Conservation (phyloP, 306 rosid species). For the Prunus dulcis region DNA sequence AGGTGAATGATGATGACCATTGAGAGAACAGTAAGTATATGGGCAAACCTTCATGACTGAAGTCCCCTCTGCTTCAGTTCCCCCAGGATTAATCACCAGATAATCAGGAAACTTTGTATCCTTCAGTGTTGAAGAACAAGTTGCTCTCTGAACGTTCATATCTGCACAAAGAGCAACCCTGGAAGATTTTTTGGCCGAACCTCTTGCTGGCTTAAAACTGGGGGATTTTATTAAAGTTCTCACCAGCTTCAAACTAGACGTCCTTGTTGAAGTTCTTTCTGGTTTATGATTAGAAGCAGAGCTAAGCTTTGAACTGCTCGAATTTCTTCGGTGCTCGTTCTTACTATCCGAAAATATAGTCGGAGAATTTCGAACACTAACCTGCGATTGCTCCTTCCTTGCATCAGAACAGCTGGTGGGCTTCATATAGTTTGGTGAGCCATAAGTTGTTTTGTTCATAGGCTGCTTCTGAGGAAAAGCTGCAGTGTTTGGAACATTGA, state of each 20-base stretch:
- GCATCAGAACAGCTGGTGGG: conserved; percentile 90
- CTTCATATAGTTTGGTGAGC: conserved; percentile 93
- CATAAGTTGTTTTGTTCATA: conserved; percentile 31
- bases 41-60: conserved; percentile 83
- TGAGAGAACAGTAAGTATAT: conserved; percentile 83
- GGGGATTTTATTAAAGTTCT: conserved; percentile 69
- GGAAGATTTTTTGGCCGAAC: conserved; percentile 48
- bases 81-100: conserved; percentile 62
- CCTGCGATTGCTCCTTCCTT: conserved; percentile 65
- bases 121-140: conserved; percentile 89
- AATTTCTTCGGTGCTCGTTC: conserved; percentile 26
- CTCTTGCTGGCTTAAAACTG: conserved; percentile 62
- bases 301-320: conserved; percentile 30
- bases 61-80: conserved; percentile 76
- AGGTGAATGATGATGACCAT: conserved; percentile 71
- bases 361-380: conserved; percentile 45
- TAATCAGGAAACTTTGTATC: conserved; percentile 70
- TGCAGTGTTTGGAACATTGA: conserved; percentile 28
- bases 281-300: conserved; percentile 40
- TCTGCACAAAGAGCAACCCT: conserved; percentile 51
- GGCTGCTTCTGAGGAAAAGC: conserved; percentile 41
- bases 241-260: conserved; percentile 53
- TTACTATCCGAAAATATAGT: conserved; percentile 30
- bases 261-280: conserved; percentile 38
- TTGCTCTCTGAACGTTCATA: conserved; percentile 44